These are phyloP conservation scores for Sedum album DNA, from an alignment of 164 flowering plant genomes.

Conservation along the genomic window DNA sequence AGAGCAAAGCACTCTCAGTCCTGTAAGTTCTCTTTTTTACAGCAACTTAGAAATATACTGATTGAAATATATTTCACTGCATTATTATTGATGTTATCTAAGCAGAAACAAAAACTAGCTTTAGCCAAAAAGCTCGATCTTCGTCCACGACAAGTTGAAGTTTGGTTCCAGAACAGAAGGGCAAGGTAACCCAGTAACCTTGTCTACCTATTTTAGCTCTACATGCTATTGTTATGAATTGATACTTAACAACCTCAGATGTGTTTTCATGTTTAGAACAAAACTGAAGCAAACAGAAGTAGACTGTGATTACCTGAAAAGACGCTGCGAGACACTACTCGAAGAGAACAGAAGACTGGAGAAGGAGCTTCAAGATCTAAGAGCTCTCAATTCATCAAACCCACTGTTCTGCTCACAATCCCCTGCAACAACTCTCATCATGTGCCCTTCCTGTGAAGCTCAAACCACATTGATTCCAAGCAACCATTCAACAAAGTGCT, in stretches of 20 bases:
- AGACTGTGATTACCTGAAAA: no score
- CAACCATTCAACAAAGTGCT: no score
- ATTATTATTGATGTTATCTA: background rate
- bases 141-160: slow-evolving; percentile 20
- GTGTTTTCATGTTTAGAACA: no score
- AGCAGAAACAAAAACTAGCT: slow-evolving; percentile 21
- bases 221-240: background rate
- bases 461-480: no score
- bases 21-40: slow-evolving; percentile 5
- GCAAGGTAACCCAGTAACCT: slow-evolving; percentile 14
- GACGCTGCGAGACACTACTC: no score
- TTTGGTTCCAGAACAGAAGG: slow-evolving; percentile 23
- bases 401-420: no score
- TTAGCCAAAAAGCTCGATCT: slow-evolving; percentile 19
- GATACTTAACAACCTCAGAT: background rate
- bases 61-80: background rate
- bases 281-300: no score
- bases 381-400: no score
- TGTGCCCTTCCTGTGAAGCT: no score
- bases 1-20: slow-evolving; percentile 15
- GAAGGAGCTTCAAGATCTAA: no score
- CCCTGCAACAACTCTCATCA: no score
- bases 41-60: background rate
- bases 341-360: no score
- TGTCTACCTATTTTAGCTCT: background rate